A percentile compares a stretch with the other conserved stretches of the same genome.
Conservation (phyloP, 495 filamentous ascomycete genomes). For the Bombardia bombarda region DNA sequence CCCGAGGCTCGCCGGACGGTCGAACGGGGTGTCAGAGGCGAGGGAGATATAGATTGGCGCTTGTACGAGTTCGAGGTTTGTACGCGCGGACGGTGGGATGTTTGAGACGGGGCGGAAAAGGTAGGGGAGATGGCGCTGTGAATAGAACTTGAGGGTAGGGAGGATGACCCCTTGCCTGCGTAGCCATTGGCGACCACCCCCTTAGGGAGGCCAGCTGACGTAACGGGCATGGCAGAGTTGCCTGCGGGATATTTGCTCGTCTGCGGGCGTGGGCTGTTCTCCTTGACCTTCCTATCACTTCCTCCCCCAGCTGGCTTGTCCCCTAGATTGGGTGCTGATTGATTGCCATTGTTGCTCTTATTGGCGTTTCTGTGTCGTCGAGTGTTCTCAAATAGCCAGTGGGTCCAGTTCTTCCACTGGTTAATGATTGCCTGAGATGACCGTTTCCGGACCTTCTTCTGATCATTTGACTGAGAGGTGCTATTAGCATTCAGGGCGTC, state of each 20-base stretch:
- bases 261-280: slow-evolving; percentile 42
- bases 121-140: slow-evolving; percentile 11
- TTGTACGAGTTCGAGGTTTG: slow-evolving; percentile 50
- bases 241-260: slow-evolving; percentile 43
- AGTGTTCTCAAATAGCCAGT: slow-evolving; percentile 44
- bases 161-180: slow-evolving; percentile 7
- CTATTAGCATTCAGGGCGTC: slow-evolving; percentile 28
- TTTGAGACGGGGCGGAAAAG: slow-evolving; percentile 33
- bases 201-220: slow-evolving; percentile 26
- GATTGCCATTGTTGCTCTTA: slow-evolving; percentile 43
- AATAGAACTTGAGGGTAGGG: slow-evolving; percentile 1
- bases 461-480: slow-evolving; percentile 16
- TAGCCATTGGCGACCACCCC: slow-evolving; percentile 30
- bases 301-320: slow-evolving; percentile 28
- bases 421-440: slow-evolving; percentile 48
- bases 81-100: slow-evolving; percentile 35
- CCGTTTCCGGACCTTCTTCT: slow-evolving; percentile 37
- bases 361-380: slow-evolving; percentile 30
- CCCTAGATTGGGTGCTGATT: slow-evolving; percentile 45
- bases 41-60: slow-evolving; percentile 81
- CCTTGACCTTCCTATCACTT: slow-evolving; percentile 39
- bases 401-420: slow-evolving; percentile 64
- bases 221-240: slow-evolving; percentile 6
- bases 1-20: slow-evolving; percentile 71
- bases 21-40: slow-evolving; percentile 78